Conservation (phyloP, 2,329 filamentous ascomycete species). For the Colletotrichum shisoi region DNA sequence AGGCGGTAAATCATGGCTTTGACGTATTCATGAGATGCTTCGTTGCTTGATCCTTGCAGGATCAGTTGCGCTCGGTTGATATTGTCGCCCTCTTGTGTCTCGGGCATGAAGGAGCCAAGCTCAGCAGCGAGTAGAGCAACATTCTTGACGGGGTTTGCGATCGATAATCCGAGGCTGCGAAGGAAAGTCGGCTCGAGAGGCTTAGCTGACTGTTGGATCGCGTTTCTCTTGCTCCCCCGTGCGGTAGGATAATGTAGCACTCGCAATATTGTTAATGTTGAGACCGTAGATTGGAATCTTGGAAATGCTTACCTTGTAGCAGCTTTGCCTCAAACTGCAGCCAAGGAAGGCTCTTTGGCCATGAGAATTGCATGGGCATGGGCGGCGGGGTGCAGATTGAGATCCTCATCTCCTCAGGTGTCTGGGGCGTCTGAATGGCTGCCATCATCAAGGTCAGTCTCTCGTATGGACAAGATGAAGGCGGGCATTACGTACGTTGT, state of each 20-base stretch:
- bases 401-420: background rate
- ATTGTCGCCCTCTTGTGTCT: conserved; percentile 6
- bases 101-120: conserved; percentile 12
- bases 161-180: background rate
- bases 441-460: too few relatives aligned
- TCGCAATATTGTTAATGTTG: background rate
- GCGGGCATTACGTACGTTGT: background rate
- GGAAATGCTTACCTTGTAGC: background rate
- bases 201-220: background rate
- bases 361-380: background rate
- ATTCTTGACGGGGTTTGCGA: background rate
- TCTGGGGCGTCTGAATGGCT: too few relatives aligned
- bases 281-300: background rate
- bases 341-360: conserved; percentile 13
- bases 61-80: background rate
- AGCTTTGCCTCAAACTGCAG: background rate
- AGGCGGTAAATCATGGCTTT: conserved; percentile 1
- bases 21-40: background rate
- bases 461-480: too few relatives aligned
- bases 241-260: rapidly evolving
- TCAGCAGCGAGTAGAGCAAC: background rate
- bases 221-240: background rate
- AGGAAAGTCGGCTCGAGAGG: too few relatives aligned
- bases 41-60: background rate
- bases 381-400: conserved; percentile 10